These are phyloP conservation scores for Syzygium syzygioides DNA, from an alignment of 441 rosid genomes.

Conservation along the genomic window DNA sequence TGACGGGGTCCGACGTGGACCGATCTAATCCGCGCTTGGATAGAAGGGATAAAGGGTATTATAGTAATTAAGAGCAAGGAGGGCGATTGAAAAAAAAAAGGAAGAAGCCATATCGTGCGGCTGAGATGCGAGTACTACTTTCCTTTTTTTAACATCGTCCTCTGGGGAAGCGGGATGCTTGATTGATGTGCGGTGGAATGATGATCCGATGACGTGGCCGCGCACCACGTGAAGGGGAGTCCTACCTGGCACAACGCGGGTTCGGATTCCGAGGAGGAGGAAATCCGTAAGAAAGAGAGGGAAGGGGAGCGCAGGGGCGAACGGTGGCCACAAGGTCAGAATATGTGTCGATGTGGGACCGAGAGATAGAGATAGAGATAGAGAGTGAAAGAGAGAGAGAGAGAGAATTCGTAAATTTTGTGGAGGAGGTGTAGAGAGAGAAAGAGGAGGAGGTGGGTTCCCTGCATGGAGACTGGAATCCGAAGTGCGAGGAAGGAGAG, in stretches of 20 bases:
- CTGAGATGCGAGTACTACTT: neutral
- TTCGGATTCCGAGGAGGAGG: neutral
- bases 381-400: neutral
- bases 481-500: neutral
- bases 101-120: neutral
- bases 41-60: too few species aligned
- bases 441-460: neutral
- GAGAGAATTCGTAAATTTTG: neutral
- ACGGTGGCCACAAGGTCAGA: neutral
- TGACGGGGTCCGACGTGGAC: too few species aligned
- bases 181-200: neutral
- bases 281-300: neutral
- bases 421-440: neutral
- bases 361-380: neutral
- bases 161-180: neutral
- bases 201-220: neutral
- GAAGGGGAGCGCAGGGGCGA: neutral
- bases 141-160: neutral
- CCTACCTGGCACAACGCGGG: neutral
- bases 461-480: neutral
- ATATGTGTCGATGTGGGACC: neutral
- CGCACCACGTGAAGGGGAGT: neutral
- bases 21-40: too few species aligned
- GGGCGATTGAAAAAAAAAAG: fast-evolving
- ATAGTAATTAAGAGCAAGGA: too few species aligned